Evolutionary conservation across 805 yeast species (phyloP).

Genomic region (Candida ficus): DNA sequence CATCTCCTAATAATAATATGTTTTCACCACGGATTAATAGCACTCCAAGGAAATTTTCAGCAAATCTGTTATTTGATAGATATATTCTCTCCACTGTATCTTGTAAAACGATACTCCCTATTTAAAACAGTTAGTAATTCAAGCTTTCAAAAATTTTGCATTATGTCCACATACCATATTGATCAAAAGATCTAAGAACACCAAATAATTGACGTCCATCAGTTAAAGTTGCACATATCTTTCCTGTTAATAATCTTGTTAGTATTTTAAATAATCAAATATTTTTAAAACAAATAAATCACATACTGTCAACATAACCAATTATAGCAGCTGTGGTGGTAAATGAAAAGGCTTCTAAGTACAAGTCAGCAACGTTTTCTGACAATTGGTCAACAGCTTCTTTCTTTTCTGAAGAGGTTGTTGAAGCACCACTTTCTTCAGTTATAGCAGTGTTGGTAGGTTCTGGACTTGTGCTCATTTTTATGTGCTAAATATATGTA

Average conservation of each 20-base stretch:
- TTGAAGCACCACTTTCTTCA: conserved; percentile 4
- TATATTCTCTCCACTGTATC: conserved; percentile 85
- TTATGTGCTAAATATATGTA: neutral
- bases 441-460: conserved; percentile 1
- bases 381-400: conserved; percentile 23
- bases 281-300: neutral
- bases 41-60: conserved; percentile 74
- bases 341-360: conserved; percentile 74
- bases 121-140: neutral
- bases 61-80: conserved; percentile 54
- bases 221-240: conserved; percentile 77
- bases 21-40: conserved; percentile 94
- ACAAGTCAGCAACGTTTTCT: conserved; percentile 49
- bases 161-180: conserved; percentile 47
- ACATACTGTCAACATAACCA: conserved; percentile 71
- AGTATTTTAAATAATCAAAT: neutral
- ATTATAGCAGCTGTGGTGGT: conserved; percentile 89
- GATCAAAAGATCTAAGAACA: conserved; percentile 90
- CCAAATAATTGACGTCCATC: conserved; percentile 90
- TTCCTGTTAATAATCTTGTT: conserved; percentile 28
- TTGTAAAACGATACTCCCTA: conserved; percentile 84
- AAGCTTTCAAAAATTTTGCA: too few species aligned
- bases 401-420: conserved; percentile 9
- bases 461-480: conserved; percentile 2
- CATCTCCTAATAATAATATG: conserved; percentile 88